Base-by-base conservation (phyloP, 371 early-diverging fungal genomes). In the Actinomortierella wolfii region DNA sequence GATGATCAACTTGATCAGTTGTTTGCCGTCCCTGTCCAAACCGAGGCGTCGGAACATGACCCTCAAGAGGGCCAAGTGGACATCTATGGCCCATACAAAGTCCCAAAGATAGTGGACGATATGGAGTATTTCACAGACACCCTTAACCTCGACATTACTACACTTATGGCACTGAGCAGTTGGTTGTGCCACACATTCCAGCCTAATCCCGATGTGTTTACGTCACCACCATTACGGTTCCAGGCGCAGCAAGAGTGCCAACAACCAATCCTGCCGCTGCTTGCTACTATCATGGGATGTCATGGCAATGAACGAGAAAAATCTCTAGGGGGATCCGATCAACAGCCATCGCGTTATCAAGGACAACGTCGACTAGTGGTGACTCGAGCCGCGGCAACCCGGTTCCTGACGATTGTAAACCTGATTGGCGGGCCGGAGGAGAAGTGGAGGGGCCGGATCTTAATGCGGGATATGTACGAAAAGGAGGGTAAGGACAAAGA, bases 341-440 rank as follows among this genome's bases (percentile, higher is more conserved):
- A n/a, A n/a, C n/a, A n/a, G n/a, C n/a, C n/a, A n/a, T n/a, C n/a
- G n/a, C n/a, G n/a, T n/a, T 69, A 64, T 49, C 40, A 56, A 49
- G 70, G 65, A 13, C 65, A 65, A 20, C 54, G 64, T 21, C 49
- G 61, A 3, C 43, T 70, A 8, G 71, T 70, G 2, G 64, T 70
- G 56, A 57, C 61, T 6, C 48, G 65, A 11, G 40, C 65, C 8
- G 65, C 65, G 0, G 71, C 56, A 15, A 64, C 65, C 1, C 53
- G 71, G 3, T 70, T 70, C 48, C 56, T 51, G 23, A 34, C 57
- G 3, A 70, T 70, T 53, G 39, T 70, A 21, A 51, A 24, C 8
- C 51, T 64, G 26, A 70, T 70, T 55, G 71, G 71, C 1, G 71
- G 71, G 29, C 43, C 71, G 2, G 71, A 70, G 39, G 71, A 70